Evolutionary conservation across 163 green algal species (phyloP).

Genomic region (Scenedesmus sp.): DNA sequence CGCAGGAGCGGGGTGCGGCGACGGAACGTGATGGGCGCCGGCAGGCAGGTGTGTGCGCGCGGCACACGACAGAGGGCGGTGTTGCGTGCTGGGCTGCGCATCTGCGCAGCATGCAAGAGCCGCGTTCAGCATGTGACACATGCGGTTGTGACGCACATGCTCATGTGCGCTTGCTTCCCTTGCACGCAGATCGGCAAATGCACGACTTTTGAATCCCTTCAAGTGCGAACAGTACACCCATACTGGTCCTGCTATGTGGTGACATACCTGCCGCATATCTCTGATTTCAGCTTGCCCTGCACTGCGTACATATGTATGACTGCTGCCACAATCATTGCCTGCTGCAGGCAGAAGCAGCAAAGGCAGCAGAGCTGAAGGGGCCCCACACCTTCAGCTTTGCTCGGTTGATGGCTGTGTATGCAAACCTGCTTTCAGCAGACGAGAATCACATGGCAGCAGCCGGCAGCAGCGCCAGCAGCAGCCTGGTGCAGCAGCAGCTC

Average conservation of each 20-base stretch:
- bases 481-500: neutral
- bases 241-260: too few relatives aligned
- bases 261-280: too few relatives aligned
- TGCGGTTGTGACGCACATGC: too few relatives aligned
- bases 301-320: neutral
- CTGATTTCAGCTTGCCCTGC: too few relatives aligned
- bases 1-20: slow-evolving; percentile 7
- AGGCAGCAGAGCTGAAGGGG: slow-evolving; percentile 44
- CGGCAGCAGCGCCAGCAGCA: neutral
- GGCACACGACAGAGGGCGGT: too few relatives aligned
- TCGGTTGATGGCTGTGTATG: slow-evolving; percentile 44
- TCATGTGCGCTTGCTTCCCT: too few relatives aligned
- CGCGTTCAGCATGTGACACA: too few relatives aligned
- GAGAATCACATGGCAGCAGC: slow-evolving; percentile 16
- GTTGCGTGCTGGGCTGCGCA: neutral
- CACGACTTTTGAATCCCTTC: too few relatives aligned
- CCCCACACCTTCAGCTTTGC: slow-evolving; percentile 51
- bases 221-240: too few relatives aligned
- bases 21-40: slow-evolving; percentile 8
- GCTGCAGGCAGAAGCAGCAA: slow-evolving; percentile 52
- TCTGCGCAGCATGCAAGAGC: too few relatives aligned
- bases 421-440: slow-evolving; percentile 39
- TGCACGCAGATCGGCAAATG: too few relatives aligned
- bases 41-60: slow-evolving; percentile 40
- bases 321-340: neutral